These are phyloP conservation scores for Tetrastigma voinierianum DNA, from an alignment of 164 flowering plant genomes.

Conservation along the genomic window DNA sequence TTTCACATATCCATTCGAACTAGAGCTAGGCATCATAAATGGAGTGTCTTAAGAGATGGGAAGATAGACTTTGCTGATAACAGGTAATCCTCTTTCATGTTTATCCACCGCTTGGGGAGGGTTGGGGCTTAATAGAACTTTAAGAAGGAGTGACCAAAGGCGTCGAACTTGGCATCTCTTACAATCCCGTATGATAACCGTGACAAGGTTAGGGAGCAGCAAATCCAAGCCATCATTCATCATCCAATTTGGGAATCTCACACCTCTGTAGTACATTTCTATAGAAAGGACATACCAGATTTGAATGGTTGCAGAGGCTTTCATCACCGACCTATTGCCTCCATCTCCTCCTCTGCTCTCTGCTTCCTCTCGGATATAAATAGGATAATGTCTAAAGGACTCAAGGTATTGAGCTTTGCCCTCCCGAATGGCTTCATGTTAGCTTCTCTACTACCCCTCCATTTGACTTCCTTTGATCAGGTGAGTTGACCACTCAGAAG, in stretches of 20 bases:
- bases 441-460: no score
- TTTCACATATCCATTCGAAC: no score
- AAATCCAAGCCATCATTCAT: not conserved
- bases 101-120: not conserved
- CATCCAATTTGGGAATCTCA: constrained; percentile 8
- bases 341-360: not conserved
- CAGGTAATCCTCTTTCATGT: no score
- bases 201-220: constrained; percentile 3
- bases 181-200: not conserved
- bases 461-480: no score
- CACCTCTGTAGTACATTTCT: not conserved
- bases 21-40: no score
- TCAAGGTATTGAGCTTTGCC: no score
- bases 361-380: no score
- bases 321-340: not conserved
- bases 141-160: constrained; percentile 1
- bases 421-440: no score
- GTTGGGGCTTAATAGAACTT: not conserved
- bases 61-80: no score
- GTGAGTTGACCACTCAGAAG: no score
- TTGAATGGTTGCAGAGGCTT: constrained; percentile 3
- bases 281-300: not conserved
- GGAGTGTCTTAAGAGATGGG: no score
- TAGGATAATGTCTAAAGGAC: no score
- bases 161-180: not conserved